A percentile compares a stretch with the other conserved stretches of the same genome.
These are phyloP conservation scores for Tetrapyrgos nigripes DNA, from an alignment of 1,284 basidiomycete genomes.

Conservation along the genomic window DNA sequence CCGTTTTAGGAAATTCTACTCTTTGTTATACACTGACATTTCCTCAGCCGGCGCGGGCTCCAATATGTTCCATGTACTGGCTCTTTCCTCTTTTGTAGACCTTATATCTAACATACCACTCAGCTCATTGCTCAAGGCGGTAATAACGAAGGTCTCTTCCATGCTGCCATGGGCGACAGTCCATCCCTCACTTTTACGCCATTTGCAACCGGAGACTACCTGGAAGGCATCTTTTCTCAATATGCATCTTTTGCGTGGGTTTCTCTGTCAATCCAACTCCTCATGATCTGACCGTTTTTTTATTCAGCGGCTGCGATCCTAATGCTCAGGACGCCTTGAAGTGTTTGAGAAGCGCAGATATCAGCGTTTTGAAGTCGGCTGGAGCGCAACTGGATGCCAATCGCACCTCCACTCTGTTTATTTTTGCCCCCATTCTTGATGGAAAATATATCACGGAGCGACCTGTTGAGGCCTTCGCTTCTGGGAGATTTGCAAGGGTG, in stretches of 20 bases:
- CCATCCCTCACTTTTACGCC: conserved; percentile 18
- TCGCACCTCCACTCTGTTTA: conserved; percentile 14
- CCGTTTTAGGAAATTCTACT: background rate
- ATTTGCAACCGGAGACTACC: conserved; percentile 10
- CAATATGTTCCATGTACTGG: conserved; percentile 18
- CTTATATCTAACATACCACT: background rate
- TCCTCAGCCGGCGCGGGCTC: conserved; percentile 18
- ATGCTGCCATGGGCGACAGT: conserved; percentile 20
- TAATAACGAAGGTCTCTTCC: conserved; percentile 17
- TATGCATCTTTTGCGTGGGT: conserved; percentile 15
- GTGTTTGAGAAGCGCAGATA: conserved; percentile 11
- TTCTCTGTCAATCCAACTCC: background rate
- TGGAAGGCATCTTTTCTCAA: conserved; percentile 12
- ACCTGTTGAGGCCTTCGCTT: conserved; percentile 19
- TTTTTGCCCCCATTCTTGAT: conserved; percentile 19
- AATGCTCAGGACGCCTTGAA: conserved; percentile 4
- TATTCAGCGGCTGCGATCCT: background rate
- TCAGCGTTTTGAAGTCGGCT: conserved; percentile 8
- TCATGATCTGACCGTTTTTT: background rate
- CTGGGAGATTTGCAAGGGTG: conserved; percentile 14
- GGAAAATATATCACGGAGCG: conserved; percentile 12
- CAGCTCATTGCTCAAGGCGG: conserved; percentile 19
- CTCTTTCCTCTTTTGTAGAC: background rate
- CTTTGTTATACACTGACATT: background rate
- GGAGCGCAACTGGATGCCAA: conserved; percentile 6